A percentile compares a stretch with the other conserved stretches of the same genome.
Evolutionary conservation across 179 eudicot species (phyloP).

Genomic region (Carnegiea gigantea): DNA sequence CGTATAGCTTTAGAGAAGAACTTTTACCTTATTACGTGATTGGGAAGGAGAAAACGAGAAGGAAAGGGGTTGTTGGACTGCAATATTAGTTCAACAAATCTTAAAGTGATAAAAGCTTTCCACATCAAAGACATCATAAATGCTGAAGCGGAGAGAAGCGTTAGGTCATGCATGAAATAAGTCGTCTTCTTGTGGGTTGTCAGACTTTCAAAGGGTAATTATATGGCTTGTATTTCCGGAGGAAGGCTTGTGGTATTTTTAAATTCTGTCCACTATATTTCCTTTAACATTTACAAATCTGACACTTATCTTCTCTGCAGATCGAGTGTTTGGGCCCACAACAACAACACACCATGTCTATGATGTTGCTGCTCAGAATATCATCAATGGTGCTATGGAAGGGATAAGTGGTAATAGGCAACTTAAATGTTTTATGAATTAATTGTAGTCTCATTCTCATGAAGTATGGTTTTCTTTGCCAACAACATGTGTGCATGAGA

Average conservation of each 20-base stretch:
- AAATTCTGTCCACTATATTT: not conserved
- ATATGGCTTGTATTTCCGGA: not conserved
- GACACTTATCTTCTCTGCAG: constrained; percentile 34
- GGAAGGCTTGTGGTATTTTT: not conserved
- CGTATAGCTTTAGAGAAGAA: not conserved
- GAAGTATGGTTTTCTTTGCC: not conserved
- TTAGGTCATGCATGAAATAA: not conserved
- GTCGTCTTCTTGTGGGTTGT: not conserved
- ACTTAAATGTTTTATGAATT: not conserved
- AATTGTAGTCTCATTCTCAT: not conserved
- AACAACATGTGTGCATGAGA: not conserved
- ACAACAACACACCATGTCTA: constrained; percentile 97
- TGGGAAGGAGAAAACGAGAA: not conserved
- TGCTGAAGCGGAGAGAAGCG: constrained; percentile 10
- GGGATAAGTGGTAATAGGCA: constrained; percentile 71
- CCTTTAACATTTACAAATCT: constrained; percentile 2
- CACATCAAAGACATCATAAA: not conserved
- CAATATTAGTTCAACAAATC: not conserved
- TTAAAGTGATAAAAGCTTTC: not conserved
- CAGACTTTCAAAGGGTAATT: not conserved
- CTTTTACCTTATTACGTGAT: not conserved
- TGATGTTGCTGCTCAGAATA: constrained; percentile 93
- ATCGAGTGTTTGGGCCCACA: constrained; percentile 94
- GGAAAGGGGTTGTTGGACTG: not conserved
- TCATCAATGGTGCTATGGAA: constrained; percentile 86